These are phyloP conservation scores for Suhomyces taliae DNA, from an alignment of 1,139 yeast genomes.

Conservation along the genomic window DNA sequence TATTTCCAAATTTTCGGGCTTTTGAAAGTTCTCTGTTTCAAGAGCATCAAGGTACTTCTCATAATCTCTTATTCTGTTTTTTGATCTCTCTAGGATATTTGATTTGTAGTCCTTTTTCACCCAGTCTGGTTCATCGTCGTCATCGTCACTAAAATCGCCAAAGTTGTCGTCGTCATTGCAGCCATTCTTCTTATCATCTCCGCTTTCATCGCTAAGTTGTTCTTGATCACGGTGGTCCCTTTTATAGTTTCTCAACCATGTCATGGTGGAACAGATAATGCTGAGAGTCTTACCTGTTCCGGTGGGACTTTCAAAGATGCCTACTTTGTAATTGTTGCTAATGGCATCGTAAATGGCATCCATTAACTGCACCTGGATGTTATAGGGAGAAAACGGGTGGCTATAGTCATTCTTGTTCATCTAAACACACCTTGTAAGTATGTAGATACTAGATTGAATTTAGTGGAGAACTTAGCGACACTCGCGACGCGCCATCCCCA, in stretches of 20 bases:
- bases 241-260: conserved; percentile 76
- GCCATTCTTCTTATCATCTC: background rate
- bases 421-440: too few relatives aligned
- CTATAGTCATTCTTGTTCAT: conserved; percentile 32
- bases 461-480: too few relatives aligned
- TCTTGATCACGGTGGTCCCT: conserved; percentile 28
- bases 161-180: conserved; percentile 14
- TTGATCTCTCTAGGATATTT: conserved; percentile 30
- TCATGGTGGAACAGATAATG: conserved; percentile 78
- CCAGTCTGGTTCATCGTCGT: conserved; percentile 64
- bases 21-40: conserved; percentile 16
- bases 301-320: conserved; percentile 90
- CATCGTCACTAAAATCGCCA: conserved; percentile 4
- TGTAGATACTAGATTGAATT: too few relatives aligned
- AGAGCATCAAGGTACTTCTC: conserved; percentile 39
- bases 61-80: conserved; percentile 36
- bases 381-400: conserved; percentile 84
- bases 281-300: conserved; percentile 94
- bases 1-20: conserved; percentile 10
- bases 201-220: conserved; percentile 10
- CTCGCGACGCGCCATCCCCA: too few relatives aligned
- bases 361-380: conserved; percentile 80
- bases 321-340: conserved; percentile 60
- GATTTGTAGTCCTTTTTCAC: conserved; percentile 46
- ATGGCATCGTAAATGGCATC: conserved; percentile 65